Conservation (phyloP, 192 early-diverging fungal genomes). For the Backusella circina region DNA sequence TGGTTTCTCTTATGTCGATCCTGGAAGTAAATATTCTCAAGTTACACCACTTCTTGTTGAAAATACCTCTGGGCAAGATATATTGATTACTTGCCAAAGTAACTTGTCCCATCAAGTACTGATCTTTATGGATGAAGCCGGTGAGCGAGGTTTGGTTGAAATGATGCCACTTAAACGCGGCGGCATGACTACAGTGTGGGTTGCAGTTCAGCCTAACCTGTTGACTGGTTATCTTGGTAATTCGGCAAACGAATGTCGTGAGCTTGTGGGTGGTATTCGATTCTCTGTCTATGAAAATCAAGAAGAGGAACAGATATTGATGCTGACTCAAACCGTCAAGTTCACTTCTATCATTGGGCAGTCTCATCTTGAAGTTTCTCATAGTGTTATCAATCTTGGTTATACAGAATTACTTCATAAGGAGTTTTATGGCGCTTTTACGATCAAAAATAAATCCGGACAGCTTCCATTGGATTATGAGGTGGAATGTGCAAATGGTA, state of each 20-base stretch:
- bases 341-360: constrained; percentile 80
- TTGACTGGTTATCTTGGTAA: constrained; percentile 39
- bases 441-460: constrained; percentile 65
- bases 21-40: constrained; percentile 68
- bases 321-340: constrained; percentile 71
- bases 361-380: constrained; percentile 67
- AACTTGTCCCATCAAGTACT: constrained; percentile 79
- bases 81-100: constrained; percentile 70
- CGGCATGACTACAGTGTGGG: constrained; percentile 60
- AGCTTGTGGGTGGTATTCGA: constrained; percentile 77
- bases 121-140: constrained; percentile 64
- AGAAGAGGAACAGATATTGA: constrained; percentile 39
- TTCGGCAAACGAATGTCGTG: constrained; percentile 50
- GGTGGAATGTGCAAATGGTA: constrained; percentile 48
- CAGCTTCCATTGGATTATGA: constrained; percentile 67
- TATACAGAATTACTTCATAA: constrained; percentile 41
- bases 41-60: constrained; percentile 65
- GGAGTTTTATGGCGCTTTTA: constrained; percentile 59
- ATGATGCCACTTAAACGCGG: constrained; percentile 48
- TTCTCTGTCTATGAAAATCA: constrained; percentile 63
- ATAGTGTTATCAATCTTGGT: constrained; percentile 67
- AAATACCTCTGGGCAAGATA: constrained; percentile 65
- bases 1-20: constrained; percentile 79
- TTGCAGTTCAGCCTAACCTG: constrained; percentile 73
- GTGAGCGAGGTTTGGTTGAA: constrained; percentile 47